Conservation (phyloP, 1,139 yeast species). For the Magnusiomyces suaveolens region DNA sequence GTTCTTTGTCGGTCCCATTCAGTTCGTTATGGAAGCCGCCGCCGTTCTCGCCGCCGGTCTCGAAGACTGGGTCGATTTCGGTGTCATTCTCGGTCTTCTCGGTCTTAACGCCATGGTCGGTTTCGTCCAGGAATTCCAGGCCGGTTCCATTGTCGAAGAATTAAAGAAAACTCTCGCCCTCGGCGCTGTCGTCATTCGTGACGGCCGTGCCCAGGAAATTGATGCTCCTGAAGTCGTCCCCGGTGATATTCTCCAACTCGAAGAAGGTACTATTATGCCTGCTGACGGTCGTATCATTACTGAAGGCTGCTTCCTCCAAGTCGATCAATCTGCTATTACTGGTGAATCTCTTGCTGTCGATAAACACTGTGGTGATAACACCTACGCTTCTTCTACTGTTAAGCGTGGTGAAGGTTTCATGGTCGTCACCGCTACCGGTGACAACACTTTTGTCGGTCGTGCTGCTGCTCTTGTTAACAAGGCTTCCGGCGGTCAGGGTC, state of each 20-base stretch:
- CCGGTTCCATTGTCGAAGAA: slow-evolving; percentile 40
- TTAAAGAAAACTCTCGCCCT: slow-evolving; percentile 37
- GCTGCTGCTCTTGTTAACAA: slow-evolving; percentile 95
- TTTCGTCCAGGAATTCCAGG: slow-evolving; percentile 87
- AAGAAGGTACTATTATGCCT: slow-evolving; percentile 72
- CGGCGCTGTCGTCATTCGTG: slow-evolving; percentile 55
- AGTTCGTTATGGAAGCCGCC: slow-evolving; percentile 98
- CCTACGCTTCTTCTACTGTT: slow-evolving; percentile 91
- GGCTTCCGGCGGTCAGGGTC: slow-evolving; percentile 91
- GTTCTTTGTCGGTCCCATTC: slow-evolving; percentile 97
- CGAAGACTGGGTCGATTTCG: slow-evolving; percentile 98
- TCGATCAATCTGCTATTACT: slow-evolving; percentile 96
- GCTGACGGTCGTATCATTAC: slow-evolving; percentile 92
- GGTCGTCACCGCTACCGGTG: slow-evolving; percentile 95
- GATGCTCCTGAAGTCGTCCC: slow-evolving; percentile 66
- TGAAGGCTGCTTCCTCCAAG: slow-evolving; percentile 81
- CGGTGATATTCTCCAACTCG: slow-evolving; percentile 68
- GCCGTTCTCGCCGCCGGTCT: slow-evolving; percentile 96
- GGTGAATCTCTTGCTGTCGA: slow-evolving; percentile 97
- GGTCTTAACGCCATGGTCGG: slow-evolving; percentile 89
- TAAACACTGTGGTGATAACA: slow-evolving; percentile 79
- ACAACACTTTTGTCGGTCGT: slow-evolving; percentile 84
- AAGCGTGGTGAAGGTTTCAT: slow-evolving; percentile 96
- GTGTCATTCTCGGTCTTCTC: slow-evolving; percentile 88
- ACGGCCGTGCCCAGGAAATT: slow-evolving; percentile 53